Evolutionary conservation across 108 stramenopile genomes (phyloP), one percentile per base, ranked within the genome.

Genomic region (Parmales sp.): DNA sequence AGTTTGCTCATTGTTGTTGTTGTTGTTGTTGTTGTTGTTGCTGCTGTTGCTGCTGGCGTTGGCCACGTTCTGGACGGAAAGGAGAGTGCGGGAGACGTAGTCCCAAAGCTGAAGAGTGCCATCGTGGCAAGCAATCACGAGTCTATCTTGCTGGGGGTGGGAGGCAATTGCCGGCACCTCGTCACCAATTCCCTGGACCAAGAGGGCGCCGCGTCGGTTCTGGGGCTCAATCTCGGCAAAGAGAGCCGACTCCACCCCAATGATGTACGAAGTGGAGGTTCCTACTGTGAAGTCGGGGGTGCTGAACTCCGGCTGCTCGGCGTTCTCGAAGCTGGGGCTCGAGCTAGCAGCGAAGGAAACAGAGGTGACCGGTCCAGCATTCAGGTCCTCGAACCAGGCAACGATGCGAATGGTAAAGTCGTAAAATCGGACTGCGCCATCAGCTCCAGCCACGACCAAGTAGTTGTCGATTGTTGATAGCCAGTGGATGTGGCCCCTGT

Each of bases 321-420:
- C 54, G 54, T 60, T 34, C 3, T 34, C 26, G 31, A 7, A 34
- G 16, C 9, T 4, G 29, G 54, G 38, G 11, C 3, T n/a, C 5
- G 22, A 39, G 38, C 37, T 25, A 2, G 51, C 48, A 2, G 51
- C 48, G 54, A 85, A 85, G n/a, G 82, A 83, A 23, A 85, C 74
- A 44, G 71, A 70, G 2, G 75, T 80, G 28, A 85, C 49, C 9
- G 80, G 72, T 13, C 83, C 83, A 2, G 82, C 83, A 22, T 69
- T 51, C 0, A 85, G 67, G 66, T 85, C 83, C 39, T 85, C 83
- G 49, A 70, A 83, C 83, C 83, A 85, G 13, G 82, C 82, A 63
- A 81, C 75, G 7, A 85, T 44, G 20, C 83, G 77, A 20, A 83
- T 66, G 51, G 44, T 65, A 45, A 60, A 64, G 72, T 85, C 82